These are phyloP conservation scores for Trypanosoma platydactyli DNA, from an alignment of 208 protist genomes.

Conservation along the genomic window DNA sequence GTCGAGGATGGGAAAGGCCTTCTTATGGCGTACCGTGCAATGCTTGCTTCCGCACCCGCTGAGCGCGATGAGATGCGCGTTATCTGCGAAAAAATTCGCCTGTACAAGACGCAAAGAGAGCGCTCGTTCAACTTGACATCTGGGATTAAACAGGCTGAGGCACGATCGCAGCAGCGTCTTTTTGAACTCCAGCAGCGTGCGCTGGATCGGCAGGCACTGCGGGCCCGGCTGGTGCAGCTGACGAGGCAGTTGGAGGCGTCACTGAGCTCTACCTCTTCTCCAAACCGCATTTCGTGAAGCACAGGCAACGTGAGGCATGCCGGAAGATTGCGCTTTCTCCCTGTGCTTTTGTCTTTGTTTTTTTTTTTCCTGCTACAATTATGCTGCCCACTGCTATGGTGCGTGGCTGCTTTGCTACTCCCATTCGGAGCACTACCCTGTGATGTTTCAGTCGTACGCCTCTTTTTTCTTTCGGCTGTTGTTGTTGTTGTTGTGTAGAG, in stretches of 20 bases:
- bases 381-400: no score
- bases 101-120: constrained; percentile 19
- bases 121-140: no score
- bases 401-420: no score
- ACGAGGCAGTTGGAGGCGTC: constrained; percentile 13
- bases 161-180: constrained; percentile 25
- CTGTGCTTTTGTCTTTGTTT: background rate
- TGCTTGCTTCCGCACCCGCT: constrained; percentile 9
- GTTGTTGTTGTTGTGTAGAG: background rate
- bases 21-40: constrained; percentile 5
- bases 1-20: constrained; percentile 14
- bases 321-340: background rate
- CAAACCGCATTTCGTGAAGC: no score
- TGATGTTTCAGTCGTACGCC: background rate
- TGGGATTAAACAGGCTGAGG: constrained; percentile 7
- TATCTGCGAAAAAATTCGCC: constrained; percentile 21
- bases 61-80: constrained; percentile 34
- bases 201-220: constrained; percentile 35
- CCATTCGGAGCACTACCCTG: background rate
- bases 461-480: background rate
- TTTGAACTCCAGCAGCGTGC: constrained; percentile 28
- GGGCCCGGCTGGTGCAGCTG: constrained; percentile 42
- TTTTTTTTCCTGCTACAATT: no score
- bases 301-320: no score
- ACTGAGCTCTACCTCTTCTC: background rate